Conservation (phyloP, 2,329 filamentous ascomycete genomes). For the Myriosclerotinia curreyana region DNA sequence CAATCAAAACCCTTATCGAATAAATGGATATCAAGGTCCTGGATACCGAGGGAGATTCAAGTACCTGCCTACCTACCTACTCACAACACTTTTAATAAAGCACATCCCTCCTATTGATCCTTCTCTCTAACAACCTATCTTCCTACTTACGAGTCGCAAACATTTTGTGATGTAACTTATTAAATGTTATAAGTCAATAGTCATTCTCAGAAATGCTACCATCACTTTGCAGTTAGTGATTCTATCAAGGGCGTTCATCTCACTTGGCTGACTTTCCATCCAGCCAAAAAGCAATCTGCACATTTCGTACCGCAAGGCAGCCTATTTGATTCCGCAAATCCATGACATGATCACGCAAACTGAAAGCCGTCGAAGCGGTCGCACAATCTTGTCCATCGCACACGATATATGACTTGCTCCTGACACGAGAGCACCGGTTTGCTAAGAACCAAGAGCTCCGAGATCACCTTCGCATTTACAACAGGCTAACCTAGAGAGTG, state of each 20-base stretch:
- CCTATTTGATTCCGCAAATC: constrained; percentile 2
- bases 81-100: background rate
- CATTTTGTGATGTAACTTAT: background rate
- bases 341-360: constrained; percentile 19
- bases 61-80: too few species aligned
- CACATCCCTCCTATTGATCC: constrained; percentile 7
- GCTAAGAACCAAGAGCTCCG: constrained; percentile 10
- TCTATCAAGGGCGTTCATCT: constrained; percentile 13
- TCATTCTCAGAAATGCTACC: constrained; percentile 20
- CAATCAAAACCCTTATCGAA: background rate
- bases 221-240: constrained; percentile 14
- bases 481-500: background rate
- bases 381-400: constrained; percentile 13
- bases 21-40: too few species aligned
- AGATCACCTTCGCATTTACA: background rate
- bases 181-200: constrained; percentile 6
- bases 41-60: background rate
- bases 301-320: constrained; percentile 6
- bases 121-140: constrained; percentile 10
- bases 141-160: constrained; percentile 2
- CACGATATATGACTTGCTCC: constrained; percentile 7
- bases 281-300: constrained; percentile 9
- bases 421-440: constrained; percentile 3
- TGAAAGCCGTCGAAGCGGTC: constrained; percentile 17
- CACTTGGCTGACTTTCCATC: constrained; percentile 6